Conservation (phyloP, 352 stramenopile genomes). For the Pythium rhizo-oryzae region DNA sequence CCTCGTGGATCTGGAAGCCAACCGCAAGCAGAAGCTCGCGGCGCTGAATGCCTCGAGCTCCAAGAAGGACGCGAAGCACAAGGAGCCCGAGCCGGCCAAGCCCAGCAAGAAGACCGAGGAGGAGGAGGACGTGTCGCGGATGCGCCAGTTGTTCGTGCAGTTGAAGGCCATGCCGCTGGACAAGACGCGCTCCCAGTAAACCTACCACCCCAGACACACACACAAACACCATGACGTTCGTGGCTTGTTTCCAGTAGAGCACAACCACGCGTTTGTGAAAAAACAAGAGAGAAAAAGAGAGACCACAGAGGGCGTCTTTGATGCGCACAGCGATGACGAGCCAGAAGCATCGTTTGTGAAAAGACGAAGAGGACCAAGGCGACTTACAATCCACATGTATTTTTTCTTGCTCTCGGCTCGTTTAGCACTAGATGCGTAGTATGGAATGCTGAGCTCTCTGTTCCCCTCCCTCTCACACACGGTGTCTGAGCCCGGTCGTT, state of each 20-base stretch:
- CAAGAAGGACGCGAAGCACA: slow-evolving; percentile 52
- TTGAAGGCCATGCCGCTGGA: slow-evolving; percentile 93
- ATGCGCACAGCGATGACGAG: neutral
- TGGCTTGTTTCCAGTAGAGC: neutral
- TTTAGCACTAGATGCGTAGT: neutral
- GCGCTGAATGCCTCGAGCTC: slow-evolving; percentile 42
- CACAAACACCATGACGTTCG: neutral
- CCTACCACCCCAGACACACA: too few species aligned
- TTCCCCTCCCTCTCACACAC: neutral
- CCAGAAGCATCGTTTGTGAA: neutral
- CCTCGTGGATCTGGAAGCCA: slow-evolving; percentile 90
- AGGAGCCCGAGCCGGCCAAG: slow-evolving; percentile 40
- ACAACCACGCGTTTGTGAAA: neutral
- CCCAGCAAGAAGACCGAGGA: slow-evolving; percentile 59
- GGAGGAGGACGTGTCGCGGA: slow-evolving; percentile 89
- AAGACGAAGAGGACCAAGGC: slow-evolving; percentile 1
- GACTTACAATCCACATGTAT: slow-evolving; percentile 18
- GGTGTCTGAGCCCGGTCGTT: neutral
- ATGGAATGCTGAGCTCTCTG: neutral
- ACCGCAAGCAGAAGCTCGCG: slow-evolving; percentile 72
- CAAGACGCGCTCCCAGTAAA: slow-evolving; percentile 58
- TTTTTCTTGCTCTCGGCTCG: slow-evolving; percentile 10
- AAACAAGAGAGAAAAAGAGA: neutral
- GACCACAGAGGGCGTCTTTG: neutral
- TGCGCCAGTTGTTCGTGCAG: slow-evolving; percentile 94